Percentiles rank a stretch among this genome's conserved stretches.
These are phyloP conservation scores for Komagataea norvegica DNA, from an alignment of 1,139 yeast species.

Conservation along the genomic window DNA sequence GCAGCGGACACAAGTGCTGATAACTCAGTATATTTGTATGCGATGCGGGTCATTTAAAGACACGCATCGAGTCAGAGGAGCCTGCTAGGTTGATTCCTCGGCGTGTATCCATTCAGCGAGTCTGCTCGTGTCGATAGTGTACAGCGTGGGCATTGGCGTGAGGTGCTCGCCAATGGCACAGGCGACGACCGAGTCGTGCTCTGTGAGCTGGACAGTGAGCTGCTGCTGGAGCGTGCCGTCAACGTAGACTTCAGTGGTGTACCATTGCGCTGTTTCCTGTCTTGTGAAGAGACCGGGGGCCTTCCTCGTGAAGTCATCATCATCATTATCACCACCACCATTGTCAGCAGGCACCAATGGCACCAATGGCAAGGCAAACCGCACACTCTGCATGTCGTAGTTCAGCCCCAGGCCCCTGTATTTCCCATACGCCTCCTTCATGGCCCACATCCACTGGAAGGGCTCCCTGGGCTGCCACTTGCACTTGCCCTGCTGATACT, in stretches of 20 bases:
- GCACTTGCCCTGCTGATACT: constrained; percentile 4
- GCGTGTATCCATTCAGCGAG: too few species aligned
- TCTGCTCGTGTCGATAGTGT: too few species aligned
- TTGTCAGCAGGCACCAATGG: background rate
- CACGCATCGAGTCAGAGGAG: too few species aligned
- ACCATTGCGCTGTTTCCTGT: too few species aligned
- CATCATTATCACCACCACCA: background rate
- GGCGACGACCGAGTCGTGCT: constrained; percentile 1
- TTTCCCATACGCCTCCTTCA: constrained; percentile 68
- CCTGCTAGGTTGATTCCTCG: too few species aligned
- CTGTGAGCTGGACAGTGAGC: background rate
- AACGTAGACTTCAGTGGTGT: background rate
- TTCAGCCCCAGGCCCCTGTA: constrained; percentile 58
- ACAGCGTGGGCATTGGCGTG: too few species aligned
- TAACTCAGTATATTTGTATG: too few species aligned
- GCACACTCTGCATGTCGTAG: constrained; percentile 38
- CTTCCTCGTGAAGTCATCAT: too few species aligned
- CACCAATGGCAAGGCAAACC: constrained; percentile 22
- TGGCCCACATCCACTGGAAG: constrained; percentile 63
- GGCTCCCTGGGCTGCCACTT: constrained; percentile 9
- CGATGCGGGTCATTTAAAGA: too few species aligned
- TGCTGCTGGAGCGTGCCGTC: background rate
- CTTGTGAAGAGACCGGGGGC: too few species aligned
- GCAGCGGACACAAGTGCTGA: too few species aligned
- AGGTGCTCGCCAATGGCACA: constrained; percentile 1